These are phyloP conservation scores for Vicia faba DNA, from an alignment of 306 rosid genomes.

Conservation along the genomic window DNA sequence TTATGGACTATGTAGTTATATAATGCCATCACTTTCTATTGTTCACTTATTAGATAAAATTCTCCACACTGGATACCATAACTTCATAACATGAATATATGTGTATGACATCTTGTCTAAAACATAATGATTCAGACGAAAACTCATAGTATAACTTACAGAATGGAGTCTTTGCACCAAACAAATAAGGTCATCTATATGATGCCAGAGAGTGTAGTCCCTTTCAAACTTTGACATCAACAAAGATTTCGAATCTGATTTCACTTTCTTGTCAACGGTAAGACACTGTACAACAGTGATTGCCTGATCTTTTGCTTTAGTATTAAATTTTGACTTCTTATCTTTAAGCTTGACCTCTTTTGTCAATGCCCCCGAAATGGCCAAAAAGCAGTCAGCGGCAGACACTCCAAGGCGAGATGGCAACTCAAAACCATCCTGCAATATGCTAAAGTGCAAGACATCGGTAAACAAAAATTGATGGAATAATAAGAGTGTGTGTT, in stretches of 20 bases:
- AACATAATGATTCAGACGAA: conserved; percentile 31
- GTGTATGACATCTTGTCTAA: background rate
- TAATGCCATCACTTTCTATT: conserved; percentile 22
- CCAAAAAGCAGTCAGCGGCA: conserved; percentile 81
- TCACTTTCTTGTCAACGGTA: conserved; percentile 48
- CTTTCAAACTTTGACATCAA: conserved; percentile 46
- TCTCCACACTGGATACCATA: conserved; percentile 27
- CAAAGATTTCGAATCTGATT: conserved; percentile 45
- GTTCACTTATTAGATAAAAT: conserved; percentile 26
- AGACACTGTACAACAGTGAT: conserved; percentile 43
- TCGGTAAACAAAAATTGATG: conserved; percentile 30
- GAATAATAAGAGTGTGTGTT: background rate
- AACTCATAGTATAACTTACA: conserved; percentile 51
- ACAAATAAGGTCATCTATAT: conserved; percentile 59
- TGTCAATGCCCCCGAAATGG: conserved; percentile 65
- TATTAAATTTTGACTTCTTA: conserved; percentile 46
- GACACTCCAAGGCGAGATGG: conserved; percentile 90
- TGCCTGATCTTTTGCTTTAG: conserved; percentile 43
- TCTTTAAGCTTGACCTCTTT: conserved; percentile 46
- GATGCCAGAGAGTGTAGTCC: conserved; percentile 68
- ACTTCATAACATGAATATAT: conserved; percentile 21
- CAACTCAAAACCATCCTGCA: conserved; percentile 84
- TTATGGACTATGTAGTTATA: conserved; percentile 15
- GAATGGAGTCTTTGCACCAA: conserved; percentile 72
- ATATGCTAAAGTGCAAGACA: conserved; percentile 52